These are phyloP conservation scores for Punctularia strigosozonata DNA, from an alignment of 768 basidiomycete genomes.

Conservation along the genomic window DNA sequence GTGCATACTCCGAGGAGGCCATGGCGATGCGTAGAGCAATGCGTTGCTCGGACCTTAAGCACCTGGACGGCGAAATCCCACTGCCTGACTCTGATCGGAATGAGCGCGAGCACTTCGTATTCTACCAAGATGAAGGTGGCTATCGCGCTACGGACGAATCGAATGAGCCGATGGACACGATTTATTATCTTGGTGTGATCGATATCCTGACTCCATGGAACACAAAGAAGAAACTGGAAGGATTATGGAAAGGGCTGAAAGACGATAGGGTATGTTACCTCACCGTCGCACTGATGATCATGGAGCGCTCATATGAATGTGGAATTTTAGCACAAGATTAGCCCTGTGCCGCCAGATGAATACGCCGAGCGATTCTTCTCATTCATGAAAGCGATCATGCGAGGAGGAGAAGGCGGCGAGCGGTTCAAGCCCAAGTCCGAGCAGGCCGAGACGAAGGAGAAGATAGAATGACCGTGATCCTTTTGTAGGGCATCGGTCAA, in stretches of 20 bases:
- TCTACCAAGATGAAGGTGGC: conserved; percentile 96
- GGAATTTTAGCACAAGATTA: conserved; percentile 73
- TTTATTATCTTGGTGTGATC: conserved; percentile 94
- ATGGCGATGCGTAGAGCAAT: conserved; percentile 80
- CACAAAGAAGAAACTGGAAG: conserved; percentile 67
- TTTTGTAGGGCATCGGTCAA: not conserved
- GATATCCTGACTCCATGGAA: conserved; percentile 93
- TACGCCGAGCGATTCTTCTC: conserved; percentile 84
- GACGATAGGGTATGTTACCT: conserved; percentile 60
- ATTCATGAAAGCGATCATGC: conserved; percentile 81
- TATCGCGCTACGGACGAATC: conserved; percentile 80
- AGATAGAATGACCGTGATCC: not conserved
- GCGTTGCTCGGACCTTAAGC: conserved; percentile 69
- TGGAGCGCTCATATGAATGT: conserved; percentile 2
- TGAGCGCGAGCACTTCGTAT: conserved; percentile 67
- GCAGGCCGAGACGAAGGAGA: not conserved
- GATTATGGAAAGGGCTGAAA: conserved; percentile 83
- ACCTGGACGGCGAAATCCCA: conserved; percentile 38
- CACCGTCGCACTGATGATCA: conserved; percentile 1
- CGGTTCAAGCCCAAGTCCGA: conserved; percentile 38
- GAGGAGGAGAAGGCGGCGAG: conserved; percentile 58
- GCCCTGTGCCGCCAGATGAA: conserved; percentile 78
- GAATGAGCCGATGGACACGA: conserved; percentile 60
- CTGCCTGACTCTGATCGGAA: conserved; percentile 56
- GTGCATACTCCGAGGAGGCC: conserved; percentile 53